These are phyloP conservation scores for Leccinum solheimii DNA, from an alignment of 1,284 basidiomycete species.

Conservation along the genomic window DNA sequence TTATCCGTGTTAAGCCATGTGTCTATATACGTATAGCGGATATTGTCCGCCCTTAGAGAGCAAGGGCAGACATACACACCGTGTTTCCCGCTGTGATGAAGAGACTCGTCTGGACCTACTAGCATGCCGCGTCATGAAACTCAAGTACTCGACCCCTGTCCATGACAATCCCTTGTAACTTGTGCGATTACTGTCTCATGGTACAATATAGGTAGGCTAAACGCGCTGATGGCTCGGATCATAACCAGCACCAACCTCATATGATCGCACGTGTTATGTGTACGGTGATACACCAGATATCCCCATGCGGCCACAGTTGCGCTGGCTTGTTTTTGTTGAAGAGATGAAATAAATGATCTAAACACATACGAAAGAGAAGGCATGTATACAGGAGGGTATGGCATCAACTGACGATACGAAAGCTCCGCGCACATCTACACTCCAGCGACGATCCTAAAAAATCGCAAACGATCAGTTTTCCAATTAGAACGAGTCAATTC, in stretches of 20 bases:
- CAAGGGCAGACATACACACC: neutral
- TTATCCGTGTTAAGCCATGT: neutral
- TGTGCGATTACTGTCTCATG: neutral
- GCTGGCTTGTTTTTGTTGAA: constrained; percentile 1
- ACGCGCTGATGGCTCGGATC: neutral
- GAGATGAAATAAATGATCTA: constrained; percentile 18
- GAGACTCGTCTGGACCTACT: neutral
- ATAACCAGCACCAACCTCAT: neutral
- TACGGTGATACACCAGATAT: neutral
- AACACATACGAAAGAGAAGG: constrained; percentile 16
- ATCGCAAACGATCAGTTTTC: constrained; percentile 10
- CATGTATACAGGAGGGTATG: constrained; percentile 34
- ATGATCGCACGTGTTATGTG: neutral
- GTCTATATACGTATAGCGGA: too few relatives aligned
- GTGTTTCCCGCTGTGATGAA: neutral
- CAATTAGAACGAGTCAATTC: neutral
- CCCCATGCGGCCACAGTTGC: neutral
- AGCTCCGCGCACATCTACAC: constrained; percentile 27
- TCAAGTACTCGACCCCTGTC: neutral
- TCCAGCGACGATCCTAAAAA: constrained; percentile 33
- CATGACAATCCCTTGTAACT: neutral
- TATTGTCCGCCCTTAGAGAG: neutral
- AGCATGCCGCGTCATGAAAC: neutral
- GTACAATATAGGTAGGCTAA: neutral
- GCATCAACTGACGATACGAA: constrained; percentile 21